A percentile compares a stretch with the other conserved stretches of the same genome.
Evolutionary conservation across 2,329 filamentous ascomycete species (phyloP).

Genomic region (Peltaster fructicola): DNA sequence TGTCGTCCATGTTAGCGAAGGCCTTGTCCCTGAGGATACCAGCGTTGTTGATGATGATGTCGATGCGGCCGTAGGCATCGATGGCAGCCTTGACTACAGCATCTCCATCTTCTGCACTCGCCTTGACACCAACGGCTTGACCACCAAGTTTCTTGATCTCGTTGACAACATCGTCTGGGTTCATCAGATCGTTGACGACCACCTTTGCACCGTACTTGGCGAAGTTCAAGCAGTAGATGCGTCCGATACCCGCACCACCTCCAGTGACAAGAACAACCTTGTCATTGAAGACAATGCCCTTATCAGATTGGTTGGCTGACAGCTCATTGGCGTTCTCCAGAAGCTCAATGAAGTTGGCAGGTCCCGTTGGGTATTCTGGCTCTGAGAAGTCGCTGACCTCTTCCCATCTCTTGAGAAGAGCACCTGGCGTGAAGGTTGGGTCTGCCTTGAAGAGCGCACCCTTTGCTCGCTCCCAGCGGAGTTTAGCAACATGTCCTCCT

Average conservation of each 20-base stretch:
- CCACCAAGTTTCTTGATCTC: slow-evolving; percentile 86
- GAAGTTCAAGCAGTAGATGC: slow-evolving; percentile 76
- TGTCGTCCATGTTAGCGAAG: slow-evolving; percentile 93
- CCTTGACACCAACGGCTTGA: slow-evolving; percentile 82
- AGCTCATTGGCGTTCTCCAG: slow-evolving; percentile 72
- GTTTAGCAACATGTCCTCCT: slow-evolving; percentile 79
- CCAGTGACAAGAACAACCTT: slow-evolving; percentile 79
- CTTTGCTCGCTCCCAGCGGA: slow-evolving; percentile 84
- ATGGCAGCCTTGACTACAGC: slow-evolving; percentile 82
- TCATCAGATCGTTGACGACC: slow-evolving; percentile 88
- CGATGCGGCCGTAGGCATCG: slow-evolving; percentile 80
- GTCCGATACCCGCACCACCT: slow-evolving; percentile 77
- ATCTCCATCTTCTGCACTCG: slow-evolving; percentile 83
- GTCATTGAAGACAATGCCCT: slow-evolving; percentile 64
- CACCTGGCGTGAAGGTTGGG: slow-evolving; percentile 69
- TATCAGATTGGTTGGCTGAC: slow-evolving; percentile 50
- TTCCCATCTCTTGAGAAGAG: slow-evolving; percentile 77
- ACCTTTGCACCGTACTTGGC: slow-evolving; percentile 68
- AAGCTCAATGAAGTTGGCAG: slow-evolving; percentile 73
- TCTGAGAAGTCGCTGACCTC: slow-evolving; percentile 72
- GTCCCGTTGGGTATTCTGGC: slow-evolving; percentile 65
- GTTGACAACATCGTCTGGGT: slow-evolving; percentile 76
- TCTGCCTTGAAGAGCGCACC: slow-evolving; percentile 84
- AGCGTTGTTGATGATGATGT: slow-evolving; percentile 94
- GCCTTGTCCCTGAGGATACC: slow-evolving; percentile 97